Base-by-base conservation (phyloP, 1,284 basidiomycete species). In the Entoloma clypeatum region DNA sequence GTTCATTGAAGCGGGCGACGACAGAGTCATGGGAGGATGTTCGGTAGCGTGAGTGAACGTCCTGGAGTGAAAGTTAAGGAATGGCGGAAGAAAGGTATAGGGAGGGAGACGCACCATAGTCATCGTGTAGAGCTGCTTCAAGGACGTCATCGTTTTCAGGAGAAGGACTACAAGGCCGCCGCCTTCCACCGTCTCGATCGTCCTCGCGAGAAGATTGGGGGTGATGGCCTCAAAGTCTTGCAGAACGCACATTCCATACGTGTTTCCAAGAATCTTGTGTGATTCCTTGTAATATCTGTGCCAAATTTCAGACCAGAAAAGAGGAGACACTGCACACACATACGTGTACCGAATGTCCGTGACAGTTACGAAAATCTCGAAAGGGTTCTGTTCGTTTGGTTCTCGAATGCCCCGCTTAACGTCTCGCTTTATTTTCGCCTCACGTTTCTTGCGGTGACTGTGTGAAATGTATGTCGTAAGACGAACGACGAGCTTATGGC, bases 161-260 rank as follows among this genome's bases (percentile, higher is more conserved):
- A 99, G 69, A 11, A 99, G 68, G 2, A 97, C 86, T 3, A 99
- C 83, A 25, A 98, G 70, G 3, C 96, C 96, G 23, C 96, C 96
- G 16, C 96, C 96, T 61, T 99, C 91, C 1, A 99, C 95, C 0
- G 96, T 99, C 71, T 99, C 96, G 44, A 99, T 94, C 14, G 96
- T 99, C 37, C 95, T 75, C 4, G 96, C 96, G 21, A 99, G 81
- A 43, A 98, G 68, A 68, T 99, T 99, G 21, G 96, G 96, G 1
- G 96, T 99, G 51, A 99, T 82, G 3, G 96, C 95, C 61, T 99
- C 96, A 55, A 99, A 99, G 60, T 99, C 96, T 67, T 99, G 96
- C 43, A 99, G 70, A 6, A 99, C 81, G 49, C 92, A 85, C 93
- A 99, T 99, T 32, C 95, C 95, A 64, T 89, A 98, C 0, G 96